Conservation (phyloP, 352 stramenopile species). For the Pythium myriotylum region DNA sequence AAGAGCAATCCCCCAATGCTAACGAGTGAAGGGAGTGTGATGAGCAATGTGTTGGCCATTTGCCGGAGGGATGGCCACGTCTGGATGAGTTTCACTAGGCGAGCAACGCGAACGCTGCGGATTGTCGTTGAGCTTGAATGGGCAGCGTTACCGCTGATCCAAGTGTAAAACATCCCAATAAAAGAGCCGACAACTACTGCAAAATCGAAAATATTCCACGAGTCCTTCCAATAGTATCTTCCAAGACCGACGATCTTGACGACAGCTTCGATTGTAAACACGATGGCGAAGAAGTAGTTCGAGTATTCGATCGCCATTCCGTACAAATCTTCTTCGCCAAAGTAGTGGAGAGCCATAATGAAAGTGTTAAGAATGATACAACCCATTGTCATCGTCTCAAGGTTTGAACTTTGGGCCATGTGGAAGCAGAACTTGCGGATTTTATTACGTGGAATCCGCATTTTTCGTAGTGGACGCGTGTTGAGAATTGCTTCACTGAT, state of each 20-base stretch:
- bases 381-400: slow-evolving; percentile 78
- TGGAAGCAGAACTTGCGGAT: slow-evolving; percentile 44
- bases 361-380: slow-evolving; percentile 90
- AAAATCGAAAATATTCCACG: slow-evolving; percentile 90
- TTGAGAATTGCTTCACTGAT: slow-evolving; percentile 58
- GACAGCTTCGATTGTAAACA: slow-evolving; percentile 80
- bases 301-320: slow-evolving; percentile 51
- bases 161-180: slow-evolving; percentile 52
- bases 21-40: slow-evolving; percentile 80
- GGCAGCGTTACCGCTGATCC: slow-evolving; percentile 27
- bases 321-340: slow-evolving; percentile 74
- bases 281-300: slow-evolving; percentile 81
- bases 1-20: slow-evolving; percentile 90
- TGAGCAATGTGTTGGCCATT: slow-evolving; percentile 89
- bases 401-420: slow-evolving; percentile 42
- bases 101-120: slow-evolving; percentile 79
- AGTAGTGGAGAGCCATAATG: slow-evolving; percentile 82
- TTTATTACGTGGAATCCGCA: slow-evolving; percentile 40
- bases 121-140: slow-evolving; percentile 62
- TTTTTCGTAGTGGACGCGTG: slow-evolving; percentile 42
- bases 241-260: slow-evolving; percentile 83
- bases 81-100: slow-evolving; percentile 72
- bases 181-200: slow-evolving; percentile 49
- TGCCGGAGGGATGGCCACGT: slow-evolving; percentile 75
- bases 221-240: slow-evolving; percentile 72